Conservation (phyloP, 768 basidiomycete genomes). For the Rhizopogon roseolus region DNA sequence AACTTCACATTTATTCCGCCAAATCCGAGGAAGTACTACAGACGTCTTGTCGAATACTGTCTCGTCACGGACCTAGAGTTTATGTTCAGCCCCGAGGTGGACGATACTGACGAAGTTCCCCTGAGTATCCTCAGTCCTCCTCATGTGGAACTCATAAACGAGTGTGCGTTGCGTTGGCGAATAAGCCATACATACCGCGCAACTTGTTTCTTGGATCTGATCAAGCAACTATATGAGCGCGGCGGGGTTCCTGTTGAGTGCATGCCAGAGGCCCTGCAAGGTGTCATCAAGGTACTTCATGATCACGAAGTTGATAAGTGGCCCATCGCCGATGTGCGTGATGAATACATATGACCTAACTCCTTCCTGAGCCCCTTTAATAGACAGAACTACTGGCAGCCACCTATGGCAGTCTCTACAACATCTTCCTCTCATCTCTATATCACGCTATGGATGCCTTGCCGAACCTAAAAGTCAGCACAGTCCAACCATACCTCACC, state of each 20-base stretch:
- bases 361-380: not conserved
- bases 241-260: conserved; percentile 93
- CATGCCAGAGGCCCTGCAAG: conserved; percentile 82
- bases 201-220: conserved; percentile 78
- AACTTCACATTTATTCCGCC: conserved; percentile 90
- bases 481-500: conserved; percentile 57
- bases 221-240: conserved; percentile 82
- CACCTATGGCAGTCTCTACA: conserved; percentile 74
- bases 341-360: conserved; percentile 2
- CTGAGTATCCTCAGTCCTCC: conserved; percentile 79
- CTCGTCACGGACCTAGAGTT: conserved; percentile 81
- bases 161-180: conserved; percentile 88
- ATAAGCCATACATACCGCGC: conserved; percentile 76
- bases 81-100: conserved; percentile 88
- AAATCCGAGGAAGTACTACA: conserved; percentile 82
- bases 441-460: conserved; percentile 81
- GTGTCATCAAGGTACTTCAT: conserved; percentile 61
- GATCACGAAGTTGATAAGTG: conserved; percentile 74
- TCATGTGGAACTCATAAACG: conserved; percentile 81
- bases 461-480: conserved; percentile 67
- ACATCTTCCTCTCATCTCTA: conserved; percentile 77
- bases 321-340: conserved; percentile 77
- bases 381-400: conserved; percentile 67
- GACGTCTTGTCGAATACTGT: conserved; percentile 76
- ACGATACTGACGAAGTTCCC: conserved; percentile 93